phyloP scores from a whole-genome alignment of 1,284 basidiomycete genomes.

The Irpex lacteus region DNA sequence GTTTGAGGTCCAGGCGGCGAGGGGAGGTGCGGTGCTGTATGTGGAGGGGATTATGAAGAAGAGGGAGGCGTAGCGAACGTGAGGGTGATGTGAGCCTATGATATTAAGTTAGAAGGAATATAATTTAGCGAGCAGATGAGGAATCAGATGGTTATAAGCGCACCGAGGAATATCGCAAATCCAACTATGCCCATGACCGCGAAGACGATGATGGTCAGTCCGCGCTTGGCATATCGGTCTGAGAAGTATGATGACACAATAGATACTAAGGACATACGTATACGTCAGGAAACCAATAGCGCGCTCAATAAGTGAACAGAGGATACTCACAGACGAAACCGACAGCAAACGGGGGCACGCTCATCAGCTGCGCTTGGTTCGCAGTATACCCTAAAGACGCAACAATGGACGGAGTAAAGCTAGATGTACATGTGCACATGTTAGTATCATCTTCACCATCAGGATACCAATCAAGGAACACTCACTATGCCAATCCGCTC shows the following conservation, averaged over 20 bases:
- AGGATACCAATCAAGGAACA: too few relatives aligned
- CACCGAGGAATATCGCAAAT: slow-evolving; percentile 55
- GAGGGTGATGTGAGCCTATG: neutral
- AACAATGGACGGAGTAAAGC: slow-evolving; percentile 28
- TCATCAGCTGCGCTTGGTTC: neutral
- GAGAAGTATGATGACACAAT: neutral
- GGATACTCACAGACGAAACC: neutral
- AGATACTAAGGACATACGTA: neutral
- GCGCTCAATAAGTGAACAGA: too few relatives aligned
- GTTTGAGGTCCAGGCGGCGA: slow-evolving; percentile 65
- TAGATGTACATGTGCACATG: slow-evolving; percentile 28
- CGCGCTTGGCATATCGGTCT: neutral
- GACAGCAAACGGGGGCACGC: neutral
- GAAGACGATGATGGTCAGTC: slow-evolving; percentile 25
- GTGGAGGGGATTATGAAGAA: slow-evolving; percentile 59
- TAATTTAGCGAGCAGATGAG: too few relatives aligned
- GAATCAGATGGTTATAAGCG: slow-evolving; percentile 26
- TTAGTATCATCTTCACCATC: slow-evolving; percentile 26
- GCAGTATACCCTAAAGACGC: neutral
- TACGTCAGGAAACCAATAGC: too few relatives aligned
- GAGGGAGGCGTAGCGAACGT: slow-evolving; percentile 45
- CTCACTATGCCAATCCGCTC: neutral
- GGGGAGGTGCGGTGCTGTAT: slow-evolving; percentile 58
- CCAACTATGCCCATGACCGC: slow-evolving; percentile 55
- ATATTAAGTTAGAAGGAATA: neutral